Base-by-base conservation (phyloP, 768 basidiomycete species). In the Amanita subjunquillea region DNA sequence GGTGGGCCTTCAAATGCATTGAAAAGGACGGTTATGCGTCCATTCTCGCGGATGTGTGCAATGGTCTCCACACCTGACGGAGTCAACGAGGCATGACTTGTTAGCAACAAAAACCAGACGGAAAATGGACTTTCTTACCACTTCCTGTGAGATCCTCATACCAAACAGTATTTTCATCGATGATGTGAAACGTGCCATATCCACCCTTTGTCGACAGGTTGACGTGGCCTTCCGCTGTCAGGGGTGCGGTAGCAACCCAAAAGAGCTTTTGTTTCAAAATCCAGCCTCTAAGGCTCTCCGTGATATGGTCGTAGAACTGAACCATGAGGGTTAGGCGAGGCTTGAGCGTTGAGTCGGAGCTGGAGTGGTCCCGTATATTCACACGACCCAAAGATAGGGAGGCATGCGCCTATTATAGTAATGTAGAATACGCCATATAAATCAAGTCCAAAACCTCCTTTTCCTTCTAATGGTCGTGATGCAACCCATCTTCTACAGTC, bases 101-200 rank as follows among this genome's bases (percentile, higher is more conserved):
- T 12, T 6, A 37, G 30, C 36, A 4, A 32, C 8, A 20, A 20
- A 41, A 42, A 10, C 12, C 4, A 12, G 22, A 20, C 25, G 7
- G 7, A 23, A 4, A 30, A 17, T 9, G 37, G 30, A 68, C 72
- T 39, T 23, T 0, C 41, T 12, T 54, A 82, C 83, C 83, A 55
- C 82, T 80, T 7, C 85, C 85, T 17, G 78, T 80, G 42, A 85
- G 69, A 61, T 87, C 85, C 59, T 87, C 83, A 56, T 87, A 87
- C 85, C 85, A 87, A 2, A 82, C 79, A 43, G 64, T 67, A 39
- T 70, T 76, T 17, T 72, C 63, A 52, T 77, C 68, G 13, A 75
- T 69, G 55, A 85, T 61, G 58, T 82, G 82, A 59, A 88, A 85
- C 3, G 76, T 77, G 6, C 78, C 78, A 55, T 73, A 65, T 25